Base-by-base conservation (phyloP, 176 grass and related monocot species). In the Dactylis glomerata region DNA sequence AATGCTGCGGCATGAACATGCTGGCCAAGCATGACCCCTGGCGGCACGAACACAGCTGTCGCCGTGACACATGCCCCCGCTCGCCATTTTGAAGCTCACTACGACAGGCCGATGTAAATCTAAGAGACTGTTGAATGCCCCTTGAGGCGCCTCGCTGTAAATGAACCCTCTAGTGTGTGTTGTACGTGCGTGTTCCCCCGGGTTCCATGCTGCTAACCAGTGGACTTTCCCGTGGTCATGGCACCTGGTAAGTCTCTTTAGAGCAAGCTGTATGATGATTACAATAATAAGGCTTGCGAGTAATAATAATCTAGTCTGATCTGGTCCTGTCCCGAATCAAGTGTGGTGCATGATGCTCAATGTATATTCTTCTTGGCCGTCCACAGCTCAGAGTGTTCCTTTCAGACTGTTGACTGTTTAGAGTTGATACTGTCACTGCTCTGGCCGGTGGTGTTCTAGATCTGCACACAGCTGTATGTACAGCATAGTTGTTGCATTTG, bases 231-330 rank as follows among this genome's bases (percentile, higher is more conserved):
- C 34, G 2, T 82, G 78, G 45, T 42, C 32, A 47, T 73, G 79
- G 52, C 72, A 31, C 82, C 45, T 61, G 63, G 84, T 75, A 76
- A 73, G 70, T 27, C 68, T 15, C 17, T 37, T 22, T 3, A 80
- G 84, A 66, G 83, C 81, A 91, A 76, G 76, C 81, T 84, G 68
- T 81, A 51, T 27, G 37, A 62, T 24, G 69, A 23, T 86, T 86
- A 33, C 80, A 87, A 26, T 80, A 90, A 90, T 91, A 81, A 90
- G 33, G 69, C 55, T 87, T 86, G 79, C 55, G 45, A 22, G 28
- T 34, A 66, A 86, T 86, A 82, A 82, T 90, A 82, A 63, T 82
- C 16, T 30, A 52, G 56, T 76, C 46, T 41, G 12, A 40, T 63
- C 20, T 52, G 31, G 34, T 73, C 30, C 6, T 23, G 14, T 30